Conservation (phyloP, 169 alveolate genomes). For the Plasmodium coatneyi region DNA sequence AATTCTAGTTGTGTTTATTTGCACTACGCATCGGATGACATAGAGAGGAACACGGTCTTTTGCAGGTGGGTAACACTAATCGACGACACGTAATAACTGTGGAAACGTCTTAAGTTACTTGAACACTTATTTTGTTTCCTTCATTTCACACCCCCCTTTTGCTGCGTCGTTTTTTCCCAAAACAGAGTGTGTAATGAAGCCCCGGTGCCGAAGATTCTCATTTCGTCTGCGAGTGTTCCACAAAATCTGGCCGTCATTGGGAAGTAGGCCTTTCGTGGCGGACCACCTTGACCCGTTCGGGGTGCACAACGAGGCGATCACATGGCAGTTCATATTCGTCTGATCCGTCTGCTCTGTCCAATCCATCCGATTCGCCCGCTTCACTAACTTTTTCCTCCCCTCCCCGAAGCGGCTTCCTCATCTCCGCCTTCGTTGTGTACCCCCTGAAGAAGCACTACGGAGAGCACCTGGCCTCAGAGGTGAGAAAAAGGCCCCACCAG, state of each 20-base stretch:
- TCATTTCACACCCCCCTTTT: background rate
- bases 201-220: slow-evolving; percentile 51
- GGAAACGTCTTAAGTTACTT: background rate
- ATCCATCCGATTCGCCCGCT: background rate
- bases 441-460: slow-evolving; percentile 69
- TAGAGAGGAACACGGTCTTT: slow-evolving; percentile 23
- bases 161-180: background rate
- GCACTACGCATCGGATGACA: slow-evolving; percentile 60
- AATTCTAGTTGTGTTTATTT: slow-evolving; percentile 46
- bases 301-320: background rate
- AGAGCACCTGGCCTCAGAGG: slow-evolving; percentile 67
- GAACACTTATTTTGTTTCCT: background rate
- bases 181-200: slow-evolving; percentile 67
- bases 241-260: slow-evolving; percentile 61
- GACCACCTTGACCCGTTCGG: background rate
- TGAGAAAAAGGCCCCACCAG: background rate
- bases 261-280: slow-evolving; percentile 26
- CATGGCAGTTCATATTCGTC: background rate
- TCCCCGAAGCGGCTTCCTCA: slow-evolving; percentile 62
- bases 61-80: slow-evolving; percentile 25
- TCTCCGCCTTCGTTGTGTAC: slow-evolving; percentile 68
- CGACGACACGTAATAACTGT: background rate
- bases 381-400: background rate
- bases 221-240: slow-evolving; percentile 48
- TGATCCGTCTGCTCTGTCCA: background rate